Base-by-base conservation (phyloP, 345 rosid genomes). In the Cardamine chenopodiifolia region DNA sequence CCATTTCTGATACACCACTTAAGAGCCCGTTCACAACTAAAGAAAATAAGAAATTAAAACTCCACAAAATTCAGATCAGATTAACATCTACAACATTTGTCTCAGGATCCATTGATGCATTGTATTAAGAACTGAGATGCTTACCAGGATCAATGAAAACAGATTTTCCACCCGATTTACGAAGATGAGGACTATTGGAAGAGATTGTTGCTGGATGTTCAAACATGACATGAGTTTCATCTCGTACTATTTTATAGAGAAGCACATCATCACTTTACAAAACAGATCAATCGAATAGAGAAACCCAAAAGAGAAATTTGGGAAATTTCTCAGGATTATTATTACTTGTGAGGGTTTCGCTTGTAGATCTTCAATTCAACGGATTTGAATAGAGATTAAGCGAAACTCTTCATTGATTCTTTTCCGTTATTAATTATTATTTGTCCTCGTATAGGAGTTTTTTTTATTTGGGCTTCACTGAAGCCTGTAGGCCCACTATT, bases 91-190 rank as follows among this genome's bases (percentile, higher is more conserved):
- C 15, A 55, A 75, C 18, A 50, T 52, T 58, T 68, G 29, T 34
- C 50, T 40, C 7, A 64, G 58, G 64, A 78, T 78, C 73, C 28
- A 66, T 11, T 10, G 4, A 25, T 62, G 76, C 71, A 76, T 22
- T 23, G 66, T 35, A 20, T 39, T 3, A 45, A 76, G 13, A 61
- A 28, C 1, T 25, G 5, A 48, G 12, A 42, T 13, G 34, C n/a
- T 77, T 83, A 90, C 94, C 92, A 69, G 85, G 83, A 83, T 88
- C 96, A 72, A 71, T 62, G 78, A 82, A 78, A 68, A 74, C 81
- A 63, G 90, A 73, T 81, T 88, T 84, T 85, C 92, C 80, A 75
- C 96, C 86, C 12, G 90, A 63, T 85, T 89, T 92, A 78, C 97
- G 88, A 74, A 92, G 84, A 72, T 90, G 92, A 62, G 96, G 93